Conservation (phyloP, 1,139 yeast species). For the Pneumocystis wakefieldiae region DNA sequence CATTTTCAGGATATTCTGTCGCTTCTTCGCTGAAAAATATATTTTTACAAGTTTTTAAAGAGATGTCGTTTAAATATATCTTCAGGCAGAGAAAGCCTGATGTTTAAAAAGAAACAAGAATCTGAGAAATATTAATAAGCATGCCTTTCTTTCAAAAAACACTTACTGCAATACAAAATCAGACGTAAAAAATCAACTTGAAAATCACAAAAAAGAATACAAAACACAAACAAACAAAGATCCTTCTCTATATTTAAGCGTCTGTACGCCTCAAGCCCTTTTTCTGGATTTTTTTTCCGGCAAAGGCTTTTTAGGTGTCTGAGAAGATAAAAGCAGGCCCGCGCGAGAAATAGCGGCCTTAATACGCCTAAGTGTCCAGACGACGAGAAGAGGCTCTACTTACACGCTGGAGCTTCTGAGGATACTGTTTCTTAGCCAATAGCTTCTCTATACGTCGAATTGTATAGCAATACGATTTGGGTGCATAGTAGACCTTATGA, state of each 20-base stretch:
- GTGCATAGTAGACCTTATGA: not conserved
- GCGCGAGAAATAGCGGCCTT: conserved; percentile 14
- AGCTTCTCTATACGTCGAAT: not conserved
- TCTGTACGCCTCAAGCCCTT: conserved; percentile 4
- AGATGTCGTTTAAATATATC: too few relatives aligned
- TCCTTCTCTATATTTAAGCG: not conserved
- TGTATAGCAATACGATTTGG: not conserved
- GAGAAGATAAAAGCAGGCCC: conserved; percentile 11
- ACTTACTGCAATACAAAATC: too few relatives aligned
- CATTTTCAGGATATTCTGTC: not conserved
- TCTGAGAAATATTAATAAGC: not conserved
- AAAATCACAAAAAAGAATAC: not conserved
- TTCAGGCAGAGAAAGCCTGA: too few relatives aligned
- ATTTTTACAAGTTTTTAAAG: not conserved
- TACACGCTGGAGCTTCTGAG: not conserved
- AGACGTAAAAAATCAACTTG: not conserved
- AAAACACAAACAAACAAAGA: too few relatives aligned
- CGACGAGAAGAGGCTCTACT: too few relatives aligned
- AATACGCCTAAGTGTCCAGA: too few relatives aligned
- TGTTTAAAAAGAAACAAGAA: not conserved
- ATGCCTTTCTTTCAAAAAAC: too few relatives aligned
- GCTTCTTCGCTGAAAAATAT: not conserved
- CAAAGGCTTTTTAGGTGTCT: conserved; percentile 13
- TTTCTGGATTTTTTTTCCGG: conserved; percentile 13
- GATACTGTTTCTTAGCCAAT: not conserved